phyloP scores from a whole-genome alignment of 2,329 filamentous ascomycete species.

The Diaporthe aspalathi region DNA sequence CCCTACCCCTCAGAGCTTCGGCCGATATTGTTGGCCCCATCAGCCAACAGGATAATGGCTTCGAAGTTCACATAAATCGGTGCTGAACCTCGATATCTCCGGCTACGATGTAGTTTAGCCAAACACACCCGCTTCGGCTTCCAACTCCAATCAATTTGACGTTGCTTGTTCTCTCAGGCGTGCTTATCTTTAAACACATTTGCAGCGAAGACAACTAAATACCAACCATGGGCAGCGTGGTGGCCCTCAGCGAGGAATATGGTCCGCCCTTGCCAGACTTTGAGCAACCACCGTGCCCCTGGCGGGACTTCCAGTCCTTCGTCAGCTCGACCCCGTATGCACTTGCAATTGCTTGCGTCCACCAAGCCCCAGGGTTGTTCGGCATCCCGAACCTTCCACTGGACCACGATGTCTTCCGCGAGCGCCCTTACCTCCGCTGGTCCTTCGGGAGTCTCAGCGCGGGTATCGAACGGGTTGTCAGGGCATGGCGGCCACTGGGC shows the following conservation, averaged over 20 bases:
- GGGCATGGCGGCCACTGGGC: slow-evolving; percentile 2
- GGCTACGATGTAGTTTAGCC: neutral
- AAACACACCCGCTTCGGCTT: too few species aligned
- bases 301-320: slow-evolving; percentile 8
- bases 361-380: slow-evolving; percentile 8
- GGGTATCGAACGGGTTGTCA: slow-evolving; percentile 9
- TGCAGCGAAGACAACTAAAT: neutral
- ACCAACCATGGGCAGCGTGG: slow-evolving; percentile 25
- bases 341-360: slow-evolving; percentile 27
- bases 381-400: slow-evolving; percentile 12
- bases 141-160: too few species aligned
- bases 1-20: neutral
- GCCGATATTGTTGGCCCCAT: neutral
- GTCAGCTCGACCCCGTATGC: neutral
- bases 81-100: neutral
- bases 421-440: slow-evolving; percentile 30
- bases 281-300: neutral
- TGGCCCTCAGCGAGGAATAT: slow-evolving; percentile 16
- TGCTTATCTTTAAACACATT: neutral
- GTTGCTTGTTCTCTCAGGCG: neutral
- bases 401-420: neutral
- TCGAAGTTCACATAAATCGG: neutral
- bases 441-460: neutral
- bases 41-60: neutral
- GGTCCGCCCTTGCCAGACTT: neutral